Base-by-base conservation (phyloP, 176 grass and related monocot genomes). In the Pharus latifolius region DNA sequence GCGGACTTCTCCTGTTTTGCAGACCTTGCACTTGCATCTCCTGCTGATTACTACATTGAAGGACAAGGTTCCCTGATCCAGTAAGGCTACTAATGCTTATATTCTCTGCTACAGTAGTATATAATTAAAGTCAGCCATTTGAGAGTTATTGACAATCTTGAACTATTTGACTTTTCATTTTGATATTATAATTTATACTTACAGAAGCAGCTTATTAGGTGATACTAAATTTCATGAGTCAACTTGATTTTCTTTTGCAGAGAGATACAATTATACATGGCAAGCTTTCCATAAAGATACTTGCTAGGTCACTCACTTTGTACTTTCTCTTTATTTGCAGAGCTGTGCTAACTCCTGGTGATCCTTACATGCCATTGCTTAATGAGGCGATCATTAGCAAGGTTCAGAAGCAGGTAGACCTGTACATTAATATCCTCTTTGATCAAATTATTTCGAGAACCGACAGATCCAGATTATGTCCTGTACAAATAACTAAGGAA, bases 31-130 rank as follows among this genome's bases (percentile, higher is more conserved):
- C 83, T 98, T n/a, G 58, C 94, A 74, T 98, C 94, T 64, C 94
- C 94, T 73, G 89, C 88, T 78, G 63, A 98, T 84, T 98, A 98
- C 69, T 92, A 92, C 55, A 90, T 90, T 47, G 84, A 90, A 89
- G 94, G 94, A 54, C 89, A 98, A 88, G 94, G 94, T 62, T 98
- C 94, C 76, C 75, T 98, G 43, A 88, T 98, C 81, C 94, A 98
- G 94, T 98, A 87, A 98, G 87, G 63, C 72, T 61, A 77, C 15
- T 45, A 1, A 43, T 70, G 50, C 22, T n/a, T 67, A 46, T 44
- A 4, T 3, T 48, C 2, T 56, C 23, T 60, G 45, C 5, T 49
- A 68, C 25, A 29, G 10, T 43, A 0, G 5, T 41, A 42, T 32
- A 7, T 11, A 66, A 82, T 63, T 53, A 60, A 20, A 1, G 41